Base-by-base conservation (phyloP, 2,329 filamentous ascomycete species). In the Fusarium burgessii region DNA sequence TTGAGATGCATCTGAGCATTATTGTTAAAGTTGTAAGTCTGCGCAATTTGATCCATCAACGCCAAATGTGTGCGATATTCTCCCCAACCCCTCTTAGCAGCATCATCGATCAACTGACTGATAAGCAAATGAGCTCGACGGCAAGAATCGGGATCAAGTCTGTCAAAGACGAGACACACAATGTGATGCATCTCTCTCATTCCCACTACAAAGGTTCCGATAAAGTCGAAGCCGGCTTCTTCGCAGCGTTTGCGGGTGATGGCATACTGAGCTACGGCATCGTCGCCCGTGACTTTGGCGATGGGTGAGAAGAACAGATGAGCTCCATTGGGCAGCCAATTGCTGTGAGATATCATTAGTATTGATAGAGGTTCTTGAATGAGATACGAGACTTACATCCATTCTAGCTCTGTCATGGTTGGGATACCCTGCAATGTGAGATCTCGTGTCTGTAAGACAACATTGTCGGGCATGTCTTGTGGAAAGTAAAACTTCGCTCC, bases 291-390 rank as follows among this genome's bases (percentile, higher is more conserved):
- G 7, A 74, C 68, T 32, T 73, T 74, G 17, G 72, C 51, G 35
- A 74, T 74, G 2, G 72, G 72, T 1, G 72, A 74, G 51, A 74
- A 74, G 49, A 74, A 74, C 1, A 74, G 52, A 17, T 74, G 72
- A 2, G 72, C 72, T 1, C 72, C 72, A 3, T 74, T 74, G 5
- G 72, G 67, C 0, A 74, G 36, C 72, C 70, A 74, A 11, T 71
- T 70, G 0, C 67, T 72, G 1, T 8, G 2, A 5, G 3, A 11
- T 1, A 2, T 1, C 8, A 13, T 64, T 8, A 42, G 13, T 15
- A 25, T 9, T 4, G 6, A n/a, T 4, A 1, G 2, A 4, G 5
- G 17, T 20, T 1, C 3, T 15, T 3, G 1, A 5, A 3, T 4
- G 11, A 18, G 8, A 17, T 36, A 1, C 7, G 3, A 3, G 32